phyloP scores from a whole-genome alignment of 2,329 filamentous ascomycete species.

The Tolypocladium amazonense region DNA sequence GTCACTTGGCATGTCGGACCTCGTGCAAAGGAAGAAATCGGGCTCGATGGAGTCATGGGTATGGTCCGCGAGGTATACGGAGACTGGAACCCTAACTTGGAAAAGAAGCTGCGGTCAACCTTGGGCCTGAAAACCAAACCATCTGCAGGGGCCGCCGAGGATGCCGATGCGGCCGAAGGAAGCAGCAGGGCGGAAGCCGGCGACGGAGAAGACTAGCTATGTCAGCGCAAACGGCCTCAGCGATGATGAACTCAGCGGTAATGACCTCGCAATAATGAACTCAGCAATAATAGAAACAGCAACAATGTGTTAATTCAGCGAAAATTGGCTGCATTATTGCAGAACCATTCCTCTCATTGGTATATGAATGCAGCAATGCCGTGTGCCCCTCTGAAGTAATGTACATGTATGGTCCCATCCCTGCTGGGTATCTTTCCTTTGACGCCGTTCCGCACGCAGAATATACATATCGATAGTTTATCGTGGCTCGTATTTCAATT shows the following conservation, averaged over 20 bases:
- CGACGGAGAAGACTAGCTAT: not conserved
- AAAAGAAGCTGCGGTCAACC: constrained; percentile 50
- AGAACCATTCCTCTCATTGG: not conserved
- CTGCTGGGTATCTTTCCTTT: not conserved
- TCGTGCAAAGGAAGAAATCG: constrained; percentile 76
- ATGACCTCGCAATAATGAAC: no score
- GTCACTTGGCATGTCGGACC: constrained; percentile 79
- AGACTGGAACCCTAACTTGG: constrained; percentile 40
- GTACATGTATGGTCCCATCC: not conserved
- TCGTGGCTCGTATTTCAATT: not conserved
- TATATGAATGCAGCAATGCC: not conserved
- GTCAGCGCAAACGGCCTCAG: not conserved
- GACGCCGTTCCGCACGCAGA: not conserved
- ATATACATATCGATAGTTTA: not conserved
- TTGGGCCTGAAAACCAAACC: constrained; percentile 37
- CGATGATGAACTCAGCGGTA: no score
- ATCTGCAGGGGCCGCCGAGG: constrained; percentile 13
- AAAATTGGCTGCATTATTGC: not conserved
- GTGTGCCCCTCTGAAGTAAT: not conserved
- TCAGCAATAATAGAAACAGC: no score
- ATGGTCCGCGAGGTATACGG: constrained; percentile 55
- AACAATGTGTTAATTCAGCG: no score
- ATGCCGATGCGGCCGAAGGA: constrained; percentile 8
- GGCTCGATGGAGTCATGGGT: constrained; percentile 61
- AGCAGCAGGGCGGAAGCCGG: constrained; percentile 3